A percentile compares a stretch with the other conserved stretches of the same genome.
phyloP scores from a whole-genome alignment of 169 alveolate genomes.

The Plasmodium chabaudi region DNA sequence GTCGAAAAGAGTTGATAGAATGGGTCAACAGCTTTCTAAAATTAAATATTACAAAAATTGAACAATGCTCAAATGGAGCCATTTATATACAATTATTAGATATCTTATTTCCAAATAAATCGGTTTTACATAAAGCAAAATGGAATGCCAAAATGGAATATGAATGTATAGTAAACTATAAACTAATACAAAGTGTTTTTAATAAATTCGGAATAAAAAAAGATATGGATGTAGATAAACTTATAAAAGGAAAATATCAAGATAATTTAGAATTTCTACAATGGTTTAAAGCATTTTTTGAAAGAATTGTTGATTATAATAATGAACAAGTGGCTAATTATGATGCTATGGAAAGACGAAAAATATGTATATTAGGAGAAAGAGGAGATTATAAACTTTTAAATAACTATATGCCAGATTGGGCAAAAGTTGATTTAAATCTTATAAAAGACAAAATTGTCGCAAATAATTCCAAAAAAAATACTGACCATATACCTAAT shows the following conservation, averaged over 20 bases:
- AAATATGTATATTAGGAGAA: slow-evolving; percentile 74
- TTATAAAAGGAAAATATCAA: slow-evolving; percentile 94
- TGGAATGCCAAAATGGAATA: slow-evolving; percentile 97
- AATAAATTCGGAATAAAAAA: slow-evolving; percentile 91
- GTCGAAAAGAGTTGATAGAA: slow-evolving; percentile 91
- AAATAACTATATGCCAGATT: slow-evolving; percentile 60
- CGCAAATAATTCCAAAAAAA: slow-evolving; percentile 50
- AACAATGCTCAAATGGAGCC: slow-evolving; percentile 97
- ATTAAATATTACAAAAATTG: slow-evolving; percentile 92
- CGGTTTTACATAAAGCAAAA: slow-evolving; percentile 91
- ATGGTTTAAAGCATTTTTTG: slow-evolving; percentile 97
- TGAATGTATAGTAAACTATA: slow-evolving; percentile 95
- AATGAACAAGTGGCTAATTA: slow-evolving; percentile 77
- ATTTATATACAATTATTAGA: slow-evolving; percentile 95
- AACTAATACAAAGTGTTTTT: slow-evolving; percentile 95
- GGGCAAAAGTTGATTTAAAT: slow-evolving; percentile 74
- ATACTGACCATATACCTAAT: slow-evolving; percentile 10
- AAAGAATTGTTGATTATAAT: slow-evolving; percentile 87
- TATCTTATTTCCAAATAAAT: slow-evolving; percentile 91
- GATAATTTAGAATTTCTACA: slow-evolving; percentile 97
- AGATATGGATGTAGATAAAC: slow-evolving; percentile 93
- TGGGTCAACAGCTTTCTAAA: slow-evolving; percentile 91
- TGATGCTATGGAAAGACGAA: slow-evolving; percentile 89
- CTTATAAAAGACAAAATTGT: slow-evolving; percentile 69
- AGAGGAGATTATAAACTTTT: slow-evolving; percentile 76